phyloP scores from a whole-genome alignment of 192 early-diverging fungal species.

The Umbelopsis isabellina region DNA sequence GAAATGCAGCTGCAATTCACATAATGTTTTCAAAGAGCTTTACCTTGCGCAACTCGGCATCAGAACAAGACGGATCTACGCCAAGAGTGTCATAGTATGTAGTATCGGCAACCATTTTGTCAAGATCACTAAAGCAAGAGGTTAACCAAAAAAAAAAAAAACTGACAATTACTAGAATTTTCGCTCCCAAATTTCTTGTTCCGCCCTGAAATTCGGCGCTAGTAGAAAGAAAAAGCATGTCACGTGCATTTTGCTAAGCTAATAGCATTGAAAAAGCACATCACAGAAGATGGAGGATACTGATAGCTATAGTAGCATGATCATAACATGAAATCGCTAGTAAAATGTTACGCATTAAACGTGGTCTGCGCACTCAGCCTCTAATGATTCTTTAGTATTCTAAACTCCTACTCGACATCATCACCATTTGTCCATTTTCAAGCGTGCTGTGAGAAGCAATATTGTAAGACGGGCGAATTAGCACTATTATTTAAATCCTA shows the following conservation, averaged over 20 bases:
- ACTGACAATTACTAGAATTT: not conserved
- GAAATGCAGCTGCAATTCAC: not conserved
- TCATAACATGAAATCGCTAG: too few species aligned
- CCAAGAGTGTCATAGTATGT: slow-evolving; percentile 43
- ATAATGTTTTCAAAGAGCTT: not conserved
- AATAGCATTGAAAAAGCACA: not conserved
- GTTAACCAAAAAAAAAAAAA: not conserved
- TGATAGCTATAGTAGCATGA: not conserved
- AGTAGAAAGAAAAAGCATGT: not conserved
- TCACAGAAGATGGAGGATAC: not conserved
- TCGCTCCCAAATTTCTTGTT: too few species aligned
- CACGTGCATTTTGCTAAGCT: not conserved
- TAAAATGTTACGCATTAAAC: too few species aligned
- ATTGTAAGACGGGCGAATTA: too few species aligned
- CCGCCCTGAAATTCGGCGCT: too few species aligned
- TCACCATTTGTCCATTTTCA: too few species aligned
- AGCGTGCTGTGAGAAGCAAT: too few species aligned
- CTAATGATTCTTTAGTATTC: too few species aligned
- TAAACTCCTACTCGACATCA: too few species aligned
- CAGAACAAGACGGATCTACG: slow-evolving; percentile 53
- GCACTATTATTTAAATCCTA: too few species aligned
- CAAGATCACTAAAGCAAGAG: not conserved
- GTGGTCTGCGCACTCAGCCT: too few species aligned
- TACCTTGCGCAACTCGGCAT: slow-evolving; percentile 53
- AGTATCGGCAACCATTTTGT: slow-evolving; percentile 36